Evolutionary conservation across 2,329 filamentous ascomycete species (phyloP), one percentile per base, ranked within the genome.

Genomic region (Colletotrichum falcatum): DNA sequence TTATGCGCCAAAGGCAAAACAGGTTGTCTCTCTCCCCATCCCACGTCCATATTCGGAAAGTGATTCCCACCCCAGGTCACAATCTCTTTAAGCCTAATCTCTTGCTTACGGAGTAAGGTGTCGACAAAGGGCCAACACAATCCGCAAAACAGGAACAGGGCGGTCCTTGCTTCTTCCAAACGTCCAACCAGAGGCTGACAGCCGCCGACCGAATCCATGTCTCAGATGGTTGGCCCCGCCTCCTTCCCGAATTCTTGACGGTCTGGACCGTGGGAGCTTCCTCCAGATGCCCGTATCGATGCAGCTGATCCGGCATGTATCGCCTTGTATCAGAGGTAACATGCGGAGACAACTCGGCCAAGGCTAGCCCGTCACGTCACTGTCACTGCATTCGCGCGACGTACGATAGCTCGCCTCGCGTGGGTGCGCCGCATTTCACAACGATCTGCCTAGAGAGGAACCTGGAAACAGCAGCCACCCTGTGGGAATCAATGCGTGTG

Each of bases 331-430:
- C 53, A 51, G 26, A 14, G 58, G 64, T 67, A 44, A 54, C 51
- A 63, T 58, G 68, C 64, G 33, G 46, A 46, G 58, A 39, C 44
- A 51, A 46, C 28, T 48, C 35, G 42, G 39, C 51, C 61, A 35
- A 68, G 58, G 44, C 68, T 63, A 63, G 67, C 53, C 44, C 26
- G 37, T 71, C 64, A 71, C 65, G 53, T 71, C 51, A 71, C 51
- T 58, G 53, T 71, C 68, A 63, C 51, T 30, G 51, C 51, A 37
- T 37, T 12, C 20, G 55, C 64, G 51, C 58, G 67, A 70, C 51
- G 61, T 51, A 53, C 64, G 18, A 51, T 51, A 39, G 18, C 61
- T 39, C 26, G 28, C 35, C 42, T 56, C 56, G 62, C 20, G 48
- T 56, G 62, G 48, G 61, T 67, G 64, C 58, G 55, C 44, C 44